Evolutionary conservation across 176 grass and related monocot genomes (phyloP), one percentile per base, ranked within the genome.

Genomic region (Oryza glumipatula): DNA sequence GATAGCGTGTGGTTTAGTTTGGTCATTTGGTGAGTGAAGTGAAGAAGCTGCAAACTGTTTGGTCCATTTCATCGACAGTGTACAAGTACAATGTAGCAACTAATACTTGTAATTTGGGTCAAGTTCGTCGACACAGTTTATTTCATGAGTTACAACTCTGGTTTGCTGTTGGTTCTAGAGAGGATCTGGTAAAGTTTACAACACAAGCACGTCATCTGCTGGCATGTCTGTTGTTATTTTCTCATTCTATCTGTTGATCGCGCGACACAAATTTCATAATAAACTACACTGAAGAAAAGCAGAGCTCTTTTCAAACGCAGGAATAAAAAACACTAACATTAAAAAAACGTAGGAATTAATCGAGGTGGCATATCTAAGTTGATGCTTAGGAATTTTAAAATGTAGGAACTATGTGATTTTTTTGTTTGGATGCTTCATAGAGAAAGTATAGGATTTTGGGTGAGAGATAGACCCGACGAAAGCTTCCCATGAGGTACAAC

Each of bases 11-110:
- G 13, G 10, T 56, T 46, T 74, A 44, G 11, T 67, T 32, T 23
- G 32, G 52, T 74, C 49, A 47, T 73, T 76, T 76, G 38, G 51
- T 56, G 51, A 56, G 51, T 56, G 16, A 56, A 56, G 26, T 48
- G 60, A 43, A 77, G 66, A 70, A 21, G n/a, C 28, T 49, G 17
- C 41, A 83, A 83, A 65, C 54, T 32, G 52, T 17, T 46, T 64
- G 38, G 24, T 66, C 38, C 38, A 14, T 83, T 39, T 24, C 23
- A 63, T 65, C 3, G 28, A 43, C 52, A 2, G 71, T 48, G 16
- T n/a, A 21, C 54, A 58, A n/a, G 24, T 52, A 13, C n/a, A 14
- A 43, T 21, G 24, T 49, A 17, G 24, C 11, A 49, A 38, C 30
- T 67, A 30, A 61, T 76, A 76, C 16, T 33, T 73, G 58, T 48